Evolutionary conservation across 371 early-diverging fungal species (phyloP).

Genomic region (Homolaphlyctis polyrhiza): DNA sequence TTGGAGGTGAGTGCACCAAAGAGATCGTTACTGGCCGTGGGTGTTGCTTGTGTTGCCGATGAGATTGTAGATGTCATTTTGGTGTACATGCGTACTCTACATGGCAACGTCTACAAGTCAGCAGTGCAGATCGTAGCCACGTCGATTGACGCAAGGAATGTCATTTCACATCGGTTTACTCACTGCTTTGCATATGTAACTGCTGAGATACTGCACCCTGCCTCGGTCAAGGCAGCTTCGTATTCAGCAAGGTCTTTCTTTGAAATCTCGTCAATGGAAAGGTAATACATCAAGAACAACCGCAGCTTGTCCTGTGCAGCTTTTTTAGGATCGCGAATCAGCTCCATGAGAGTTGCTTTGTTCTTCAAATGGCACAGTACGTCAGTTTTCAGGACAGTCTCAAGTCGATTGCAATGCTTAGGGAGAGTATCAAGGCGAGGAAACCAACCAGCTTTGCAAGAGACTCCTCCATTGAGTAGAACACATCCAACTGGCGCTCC

Average conservation of each 20-base stretch:
- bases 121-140: not conserved
- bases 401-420: not conserved
- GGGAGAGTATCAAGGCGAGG: too few relatives aligned
- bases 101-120: not conserved
- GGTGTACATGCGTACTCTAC: constrained; percentile 60
- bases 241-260: constrained; percentile 77
- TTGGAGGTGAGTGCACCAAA: constrained; percentile 72
- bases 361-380: constrained; percentile 32
- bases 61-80: constrained; percentile 35
- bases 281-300: constrained; percentile 79
- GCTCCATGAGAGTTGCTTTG: constrained; percentile 75
- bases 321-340: constrained; percentile 73
- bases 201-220: constrained; percentile 69
- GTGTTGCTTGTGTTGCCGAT: constrained; percentile 11
- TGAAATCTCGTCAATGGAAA: constrained; percentile 64
- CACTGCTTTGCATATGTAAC: constrained; percentile 69
- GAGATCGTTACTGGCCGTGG: constrained; percentile 49
- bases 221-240: constrained; percentile 68
- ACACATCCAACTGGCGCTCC: constrained; percentile 90
- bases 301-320: constrained; percentile 85
- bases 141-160: not conserved
- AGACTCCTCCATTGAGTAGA: constrained; percentile 90
- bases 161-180: not conserved
- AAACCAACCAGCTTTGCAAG: constrained; percentile 30
- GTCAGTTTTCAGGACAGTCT: constrained; percentile 1